A percentile compares a stretch with the other conserved stretches of the same genome.
Conservation (phyloP, 371 early-diverging fungal species). For the Coemansia sp. region DNA sequence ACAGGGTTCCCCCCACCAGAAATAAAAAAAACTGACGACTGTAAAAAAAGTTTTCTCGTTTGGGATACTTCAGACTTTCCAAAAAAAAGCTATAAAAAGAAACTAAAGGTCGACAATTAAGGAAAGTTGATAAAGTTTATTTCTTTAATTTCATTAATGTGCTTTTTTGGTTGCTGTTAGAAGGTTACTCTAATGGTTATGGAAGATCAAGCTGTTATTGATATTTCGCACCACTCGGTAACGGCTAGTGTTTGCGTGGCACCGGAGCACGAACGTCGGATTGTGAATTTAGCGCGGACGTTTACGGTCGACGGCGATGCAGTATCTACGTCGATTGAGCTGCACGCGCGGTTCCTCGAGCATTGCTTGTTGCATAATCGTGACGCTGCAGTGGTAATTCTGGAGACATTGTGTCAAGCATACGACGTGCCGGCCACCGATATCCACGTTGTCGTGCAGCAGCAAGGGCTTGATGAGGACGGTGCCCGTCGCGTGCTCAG, state of each 20-base stretch:
- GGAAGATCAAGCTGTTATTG: background rate
- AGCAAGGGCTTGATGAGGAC: conserved; percentile 1
- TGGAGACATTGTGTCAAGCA: background rate
- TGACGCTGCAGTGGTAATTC: background rate
- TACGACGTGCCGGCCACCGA: conserved; percentile 3
- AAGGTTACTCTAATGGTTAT: background rate
- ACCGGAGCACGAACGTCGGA: background rate
- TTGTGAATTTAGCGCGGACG: background rate
- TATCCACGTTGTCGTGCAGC: conserved; percentile 16
- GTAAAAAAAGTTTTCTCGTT: too few relatives aligned
- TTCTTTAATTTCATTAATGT: too few relatives aligned
- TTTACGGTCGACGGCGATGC: background rate
- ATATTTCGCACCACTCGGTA: background rate
- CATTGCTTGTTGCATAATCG: conserved; percentile 1
- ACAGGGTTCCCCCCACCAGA: too few relatives aligned
- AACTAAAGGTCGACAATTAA: too few relatives aligned
- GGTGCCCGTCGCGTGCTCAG: conserved; percentile 12
- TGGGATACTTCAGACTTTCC: too few relatives aligned
- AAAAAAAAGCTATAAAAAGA: too few relatives aligned
- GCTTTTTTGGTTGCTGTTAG: too few relatives aligned
- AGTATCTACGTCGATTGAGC: background rate
- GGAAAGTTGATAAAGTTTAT: too few relatives aligned
- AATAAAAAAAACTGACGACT: too few relatives aligned
- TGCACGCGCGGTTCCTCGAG: conserved; percentile 11
- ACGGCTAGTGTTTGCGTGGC: background rate